Percentiles rank a stretch among this genome's conserved stretches.
Conservation (phyloP, 2,329 filamentous ascomycete genomes). For the Ascochyta fabae region DNA sequence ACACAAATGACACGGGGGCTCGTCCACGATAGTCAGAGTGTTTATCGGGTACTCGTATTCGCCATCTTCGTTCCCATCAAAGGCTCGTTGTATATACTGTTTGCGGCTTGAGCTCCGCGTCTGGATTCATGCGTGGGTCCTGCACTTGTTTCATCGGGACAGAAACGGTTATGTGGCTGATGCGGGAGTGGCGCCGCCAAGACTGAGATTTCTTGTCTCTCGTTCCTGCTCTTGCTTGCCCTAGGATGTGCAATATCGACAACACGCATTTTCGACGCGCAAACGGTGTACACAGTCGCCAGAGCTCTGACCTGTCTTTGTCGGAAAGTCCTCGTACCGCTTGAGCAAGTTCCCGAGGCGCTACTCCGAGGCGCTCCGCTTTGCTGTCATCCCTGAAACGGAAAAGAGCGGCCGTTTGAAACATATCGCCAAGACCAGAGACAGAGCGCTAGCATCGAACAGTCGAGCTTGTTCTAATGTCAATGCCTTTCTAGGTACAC, state of each 20-base stretch:
- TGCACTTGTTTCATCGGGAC: constrained; percentile 8
- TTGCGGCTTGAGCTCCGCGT: not conserved
- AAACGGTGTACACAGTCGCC: not conserved
- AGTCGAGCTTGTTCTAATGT: not conserved
- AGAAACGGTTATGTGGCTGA: not conserved
- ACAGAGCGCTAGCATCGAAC: constrained; percentile 2
- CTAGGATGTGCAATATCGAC: not conserved
- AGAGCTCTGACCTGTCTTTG: not conserved
- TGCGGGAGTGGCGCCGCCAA: constrained; percentile 1
- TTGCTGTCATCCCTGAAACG: constrained; percentile 3
- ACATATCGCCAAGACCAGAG: constrained; percentile 3
- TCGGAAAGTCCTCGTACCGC: not conserved
- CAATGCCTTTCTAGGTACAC: not conserved
- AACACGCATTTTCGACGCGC: not conserved
- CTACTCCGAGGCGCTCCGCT: not conserved
- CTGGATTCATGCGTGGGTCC: constrained; percentile 12
- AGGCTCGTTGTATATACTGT: not conserved
- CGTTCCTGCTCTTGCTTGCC: not conserved
- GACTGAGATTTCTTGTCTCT: not conserved
- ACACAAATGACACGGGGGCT: not conserved
- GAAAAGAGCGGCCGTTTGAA: not conserved
- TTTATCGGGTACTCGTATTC: not conserved
- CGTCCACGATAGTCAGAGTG: not conserved
- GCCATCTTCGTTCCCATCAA: not conserved
- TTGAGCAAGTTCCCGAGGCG: not conserved